Evolutionary conservation across 2,329 filamentous ascomycete species (phyloP), one percentile per base, ranked within the genome.

Genomic region (Hansfordia pulvinata): DNA sequence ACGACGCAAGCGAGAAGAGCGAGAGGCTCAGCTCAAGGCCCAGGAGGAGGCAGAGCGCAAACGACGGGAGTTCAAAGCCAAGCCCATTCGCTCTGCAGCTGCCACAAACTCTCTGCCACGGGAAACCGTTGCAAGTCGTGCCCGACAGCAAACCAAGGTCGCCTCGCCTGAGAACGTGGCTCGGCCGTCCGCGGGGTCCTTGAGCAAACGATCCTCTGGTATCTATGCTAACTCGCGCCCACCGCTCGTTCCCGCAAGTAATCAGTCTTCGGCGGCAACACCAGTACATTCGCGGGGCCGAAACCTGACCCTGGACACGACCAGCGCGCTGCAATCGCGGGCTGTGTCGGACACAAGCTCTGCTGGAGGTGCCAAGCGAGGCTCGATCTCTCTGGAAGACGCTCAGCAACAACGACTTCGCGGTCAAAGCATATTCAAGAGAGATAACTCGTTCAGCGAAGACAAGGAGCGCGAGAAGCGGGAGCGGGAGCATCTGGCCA

Each of bases 1-100:
- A 59, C 75, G 49, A 55, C 69, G 41, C 56, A 61, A 29, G 62
- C 73, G 39, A 56, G 65, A 30, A 30, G 64, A 60, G 36, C 52
- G 72, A 24, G 60, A 58, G 34, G 61, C 59, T 6, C n/a, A 59
- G 35, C 48, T 76, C 22, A 62, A 54, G 34, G 59, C 58, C 4
- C 59, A 74, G 38, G 69, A 71, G 38, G 69, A 75, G 36, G 70
- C 74, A 36, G 65, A 71, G 33, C 62, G 56, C 14, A 68, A 59
- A 45, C 60, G 62, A 29, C 65, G 71, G 29, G 68, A 76, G 39
- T 76, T 76, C 54, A 77, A 74, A 44, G 72, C 71, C 5, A 60
- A 60, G 19, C 71, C 72, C 11, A 43, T 69, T 19, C 62, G 62
- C 21, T 49, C 54, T 28, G 62, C 54, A 29, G 42, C 56, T 11